Base-by-base conservation (phyloP, 169 alveolate genomes). In the Plasmodium gonderi region DNA sequence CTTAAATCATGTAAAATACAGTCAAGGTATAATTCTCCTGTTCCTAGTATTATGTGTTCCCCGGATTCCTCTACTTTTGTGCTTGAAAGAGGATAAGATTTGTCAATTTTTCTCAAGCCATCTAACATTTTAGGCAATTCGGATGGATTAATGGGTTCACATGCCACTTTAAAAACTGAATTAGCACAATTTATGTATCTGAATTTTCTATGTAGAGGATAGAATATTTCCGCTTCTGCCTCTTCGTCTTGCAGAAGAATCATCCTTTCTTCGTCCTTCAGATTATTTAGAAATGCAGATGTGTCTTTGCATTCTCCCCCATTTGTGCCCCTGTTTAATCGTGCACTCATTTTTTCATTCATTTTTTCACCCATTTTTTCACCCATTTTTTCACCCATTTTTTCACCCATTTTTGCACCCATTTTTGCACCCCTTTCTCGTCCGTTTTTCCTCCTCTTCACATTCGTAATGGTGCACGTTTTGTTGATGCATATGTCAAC, bases 91-190 rank as follows among this genome's bases (percentile, higher is more conserved):
- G 99, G 99, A 80, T 99, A 99, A 33, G 98, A 92, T 92, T 98
- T 98, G 78, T 97, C 98, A 42, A 99, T 97, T 78, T 98, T 96
- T 33, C 99, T 92, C 33, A 99, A 96, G 1, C 99, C 99, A 93
- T 99, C 99, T 4, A 98, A 96, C 99, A 99, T 98, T 94, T 99
- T 98, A 11, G 99, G 99, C 44, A 99, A 97, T 80, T 99, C 99
- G 9, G 99, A 95, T 36, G 99, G 99, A 80, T 98, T 98, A 14
- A 98, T 96, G 11, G 99, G 99, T 94, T 99, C 99, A 40, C 98
- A 96, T 26, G 99, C 99, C 0, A 99, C 96, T 92, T 98, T 97
- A 38, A 82, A 94, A 74, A 92, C 96, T 23, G 96, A 96, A 64
- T 72, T 79, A 1, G 90, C 92, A 40, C 92, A 91, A 51, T 47